phyloP scores from a whole-genome alignment of 2,329 filamentous ascomycete genomes.

The Fusarium kyushuense region DNA sequence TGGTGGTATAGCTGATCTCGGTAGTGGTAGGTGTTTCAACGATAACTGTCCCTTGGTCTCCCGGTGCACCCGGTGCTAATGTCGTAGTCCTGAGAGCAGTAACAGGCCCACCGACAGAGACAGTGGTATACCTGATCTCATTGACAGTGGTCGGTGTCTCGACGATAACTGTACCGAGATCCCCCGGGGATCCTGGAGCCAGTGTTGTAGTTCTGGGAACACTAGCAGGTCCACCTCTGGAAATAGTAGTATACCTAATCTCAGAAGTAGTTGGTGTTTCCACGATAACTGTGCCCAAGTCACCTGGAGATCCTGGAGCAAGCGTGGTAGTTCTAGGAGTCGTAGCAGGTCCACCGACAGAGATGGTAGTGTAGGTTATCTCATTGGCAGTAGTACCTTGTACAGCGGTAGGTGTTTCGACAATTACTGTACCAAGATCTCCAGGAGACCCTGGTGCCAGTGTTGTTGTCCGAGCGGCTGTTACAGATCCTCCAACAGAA shows the following conservation, averaged over 20 bases:
- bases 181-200: not conserved
- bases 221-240: not conserved
- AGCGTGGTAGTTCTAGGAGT: not conserved
- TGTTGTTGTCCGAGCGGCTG: not conserved
- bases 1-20: not conserved
- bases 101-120: not conserved
- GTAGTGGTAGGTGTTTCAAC: constrained; percentile 13
- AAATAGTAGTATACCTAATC: not conserved
- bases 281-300: too few species aligned
- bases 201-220: not conserved
- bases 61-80: not conserved
- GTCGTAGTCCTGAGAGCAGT: not conserved
- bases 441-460: not conserved
- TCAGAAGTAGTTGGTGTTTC: not conserved
- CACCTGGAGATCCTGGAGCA: too few species aligned
- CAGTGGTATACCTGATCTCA: not conserved
- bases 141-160: not conserved
- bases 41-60: constrained; percentile 11
- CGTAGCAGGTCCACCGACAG: not conserved
- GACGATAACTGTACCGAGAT: constrained; percentile 1
- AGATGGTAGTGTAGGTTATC: not conserved
- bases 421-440: constrained; percentile 2
- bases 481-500: not conserved
- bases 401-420: constrained; percentile 3
- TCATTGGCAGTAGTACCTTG: too few species aligned